These are phyloP conservation scores for Suhomyces sp. DNA, from an alignment of 805 yeast species.

Conservation along the genomic window DNA sequence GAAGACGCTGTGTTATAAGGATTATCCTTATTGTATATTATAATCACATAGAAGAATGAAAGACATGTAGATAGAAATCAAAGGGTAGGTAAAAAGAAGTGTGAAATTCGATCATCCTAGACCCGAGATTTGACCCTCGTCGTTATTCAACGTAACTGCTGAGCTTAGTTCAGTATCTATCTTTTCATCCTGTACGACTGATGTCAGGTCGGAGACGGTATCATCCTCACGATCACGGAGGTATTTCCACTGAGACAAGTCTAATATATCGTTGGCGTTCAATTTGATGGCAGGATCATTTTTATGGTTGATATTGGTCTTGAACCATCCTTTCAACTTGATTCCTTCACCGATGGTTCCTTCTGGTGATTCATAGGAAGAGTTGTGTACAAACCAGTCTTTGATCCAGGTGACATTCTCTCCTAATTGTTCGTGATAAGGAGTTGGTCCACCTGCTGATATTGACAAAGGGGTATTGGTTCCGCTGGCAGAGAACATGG, in stretches of 20 bases:
- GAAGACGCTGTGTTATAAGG: too few species aligned
- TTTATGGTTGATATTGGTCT: slow-evolving; percentile 21
- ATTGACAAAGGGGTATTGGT: slow-evolving; percentile 15
- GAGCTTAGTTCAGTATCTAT: slow-evolving; percentile 18
- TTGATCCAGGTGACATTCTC: slow-evolving; percentile 37
- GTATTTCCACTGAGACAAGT: slow-evolving; percentile 39
- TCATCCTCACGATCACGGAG: slow-evolving; percentile 9
- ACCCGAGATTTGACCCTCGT: slow-evolving; percentile 25
- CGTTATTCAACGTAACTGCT: slow-evolving; percentile 23
- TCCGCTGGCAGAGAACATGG: slow-evolving; percentile 15
- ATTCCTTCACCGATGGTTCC: slow-evolving; percentile 5
- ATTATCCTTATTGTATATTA: too few species aligned
- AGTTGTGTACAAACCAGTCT: slow-evolving; percentile 37
- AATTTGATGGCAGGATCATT: slow-evolving; percentile 11
- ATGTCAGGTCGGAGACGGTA: slow-evolving; percentile 10
- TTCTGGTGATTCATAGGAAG: slow-evolving; percentile 3
- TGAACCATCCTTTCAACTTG: slow-evolving; percentile 38
- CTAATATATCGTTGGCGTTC: slow-evolving; percentile 39
- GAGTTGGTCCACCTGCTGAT: slow-evolving; percentile 1
- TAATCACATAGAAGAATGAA: too few species aligned
- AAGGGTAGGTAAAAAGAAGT: too few species aligned
- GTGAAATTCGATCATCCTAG: slow-evolving; percentile 20
- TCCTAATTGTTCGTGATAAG: slow-evolving; percentile 20
- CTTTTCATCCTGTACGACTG: slow-evolving; percentile 19
- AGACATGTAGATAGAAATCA: too few species aligned